Evolutionary conservation across 345 rosid species (phyloP).

Genomic region (Gossypium herbaceum): DNA sequence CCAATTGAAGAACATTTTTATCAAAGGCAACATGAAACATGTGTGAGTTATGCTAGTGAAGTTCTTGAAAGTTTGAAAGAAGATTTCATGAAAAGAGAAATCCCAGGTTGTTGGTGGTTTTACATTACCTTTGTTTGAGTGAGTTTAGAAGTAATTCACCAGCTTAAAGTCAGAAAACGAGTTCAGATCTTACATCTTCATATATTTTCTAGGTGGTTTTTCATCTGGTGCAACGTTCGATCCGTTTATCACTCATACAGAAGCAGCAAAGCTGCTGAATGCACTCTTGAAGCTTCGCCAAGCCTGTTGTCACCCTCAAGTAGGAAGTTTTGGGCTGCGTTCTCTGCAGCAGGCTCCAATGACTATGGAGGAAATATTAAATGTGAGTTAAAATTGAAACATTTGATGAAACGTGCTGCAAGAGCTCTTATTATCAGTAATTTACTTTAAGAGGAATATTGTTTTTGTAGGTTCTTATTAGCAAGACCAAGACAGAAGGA

Average conservation of each 20-base stretch:
- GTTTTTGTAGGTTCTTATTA: constrained; percentile 65
- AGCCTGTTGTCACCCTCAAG: constrained; percentile 99
- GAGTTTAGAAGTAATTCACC: constrained; percentile 1
- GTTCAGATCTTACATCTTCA: constrained; percentile 5
- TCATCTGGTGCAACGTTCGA: constrained; percentile 37
- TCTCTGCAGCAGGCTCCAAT: constrained; percentile 90
- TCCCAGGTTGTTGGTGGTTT: constrained; percentile 38
- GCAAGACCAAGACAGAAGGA: constrained; percentile 90
- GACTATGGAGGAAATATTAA: constrained; percentile 91
- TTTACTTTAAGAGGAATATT: constrained; percentile 23
- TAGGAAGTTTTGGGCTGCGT: constrained; percentile 90
- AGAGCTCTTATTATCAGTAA: constrained; percentile 10
- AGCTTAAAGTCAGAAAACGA: not conserved
- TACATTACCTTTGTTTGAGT: constrained; percentile 25
- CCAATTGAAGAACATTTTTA: constrained; percentile 93
- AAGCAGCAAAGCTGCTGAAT: constrained; percentile 79
- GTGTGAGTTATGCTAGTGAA: constrained; percentile 85
- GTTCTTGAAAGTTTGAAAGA: constrained; percentile 76
- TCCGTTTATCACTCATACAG: constrained; percentile 67
- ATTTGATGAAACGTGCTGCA: constrained; percentile 1
- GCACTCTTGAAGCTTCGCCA: constrained; percentile 97
- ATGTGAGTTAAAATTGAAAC: constrained; percentile 40
- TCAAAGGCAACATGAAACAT: constrained; percentile 93
- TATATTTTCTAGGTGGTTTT: constrained; percentile 39
- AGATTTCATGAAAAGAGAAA: constrained; percentile 67